Evolutionary conservation across 2,329 filamentous ascomycete genomes (phyloP).

Genomic region (Blastomyces parvus): DNA sequence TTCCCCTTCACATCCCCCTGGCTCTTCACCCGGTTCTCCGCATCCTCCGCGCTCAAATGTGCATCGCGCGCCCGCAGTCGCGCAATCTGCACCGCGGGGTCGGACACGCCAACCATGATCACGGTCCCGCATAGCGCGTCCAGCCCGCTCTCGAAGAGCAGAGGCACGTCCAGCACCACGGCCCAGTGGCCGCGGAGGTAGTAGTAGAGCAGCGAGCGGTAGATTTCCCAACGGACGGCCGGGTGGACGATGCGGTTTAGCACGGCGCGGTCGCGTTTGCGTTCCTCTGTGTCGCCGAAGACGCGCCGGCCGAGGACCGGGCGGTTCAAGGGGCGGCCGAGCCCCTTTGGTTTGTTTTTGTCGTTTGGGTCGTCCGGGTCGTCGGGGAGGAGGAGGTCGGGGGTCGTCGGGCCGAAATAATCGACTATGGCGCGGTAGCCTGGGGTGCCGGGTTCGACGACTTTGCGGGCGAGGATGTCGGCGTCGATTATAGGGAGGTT

Average conservation of each 20-base stretch:
- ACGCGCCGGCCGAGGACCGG: slow-evolving; percentile 75
- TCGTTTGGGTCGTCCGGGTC: background rate
- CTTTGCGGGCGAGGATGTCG: slow-evolving; percentile 81
- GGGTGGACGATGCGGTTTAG: slow-evolving; percentile 91
- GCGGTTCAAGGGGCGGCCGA: slow-evolving; percentile 62
- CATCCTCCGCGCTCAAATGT: slow-evolving; percentile 75
- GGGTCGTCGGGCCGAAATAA: slow-evolving; percentile 72
- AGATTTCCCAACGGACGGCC: slow-evolving; percentile 75
- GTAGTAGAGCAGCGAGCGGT: slow-evolving; percentile 58
- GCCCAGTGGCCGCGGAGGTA: slow-evolving; percentile 76
- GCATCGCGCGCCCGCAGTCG: slow-evolving; percentile 64
- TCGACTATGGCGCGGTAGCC: slow-evolving; percentile 75
- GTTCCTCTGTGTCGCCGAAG: slow-evolving; percentile 68
- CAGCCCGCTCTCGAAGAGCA: slow-evolving; percentile 81
- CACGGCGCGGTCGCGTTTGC: slow-evolving; percentile 59
- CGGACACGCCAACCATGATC: slow-evolving; percentile 73
- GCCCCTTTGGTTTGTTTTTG: slow-evolving; percentile 23
- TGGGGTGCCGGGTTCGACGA: slow-evolving; percentile 81
- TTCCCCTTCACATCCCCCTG: slow-evolving; percentile 82
- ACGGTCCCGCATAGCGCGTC: slow-evolving; percentile 79
- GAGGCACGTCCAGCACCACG: slow-evolving; percentile 81
- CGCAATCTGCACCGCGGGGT: slow-evolving; percentile 72
- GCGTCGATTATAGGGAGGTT: slow-evolving; percentile 87
- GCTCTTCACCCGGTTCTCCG: slow-evolving; percentile 72
- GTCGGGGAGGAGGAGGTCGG: slow-evolving; percentile 66